Conservation (phyloP, 1,139 yeast species). For the Hanseniaspora sp. region DNA sequence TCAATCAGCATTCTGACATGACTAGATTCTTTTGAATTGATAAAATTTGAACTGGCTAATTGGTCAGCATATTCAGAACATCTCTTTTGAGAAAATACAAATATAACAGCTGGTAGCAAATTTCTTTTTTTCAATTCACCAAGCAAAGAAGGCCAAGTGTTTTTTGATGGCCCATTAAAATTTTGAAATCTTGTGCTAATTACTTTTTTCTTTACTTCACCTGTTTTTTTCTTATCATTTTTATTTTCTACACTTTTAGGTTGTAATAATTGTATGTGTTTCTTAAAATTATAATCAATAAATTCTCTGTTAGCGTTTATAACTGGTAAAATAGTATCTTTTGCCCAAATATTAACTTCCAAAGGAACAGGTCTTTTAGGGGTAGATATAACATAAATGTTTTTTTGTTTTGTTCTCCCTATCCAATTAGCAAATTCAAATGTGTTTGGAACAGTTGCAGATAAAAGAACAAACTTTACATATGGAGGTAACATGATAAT, state of each 20-base stretch:
- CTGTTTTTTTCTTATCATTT: not conserved
- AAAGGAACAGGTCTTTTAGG: constrained; percentile 93
- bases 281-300: constrained; percentile 49
- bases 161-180: constrained; percentile 65
- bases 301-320: constrained; percentile 66
- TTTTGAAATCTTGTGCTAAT: constrained; percentile 34
- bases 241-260: constrained; percentile 27
- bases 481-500: constrained; percentile 94
- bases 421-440: constrained; percentile 98
- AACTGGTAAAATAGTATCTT: constrained; percentile 53
- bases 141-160: constrained; percentile 68
- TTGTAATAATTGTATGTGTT: constrained; percentile 45
- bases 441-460: constrained; percentile 96
- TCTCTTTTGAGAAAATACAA: constrained; percentile 84
- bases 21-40: constrained; percentile 72
- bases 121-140: constrained; percentile 55
- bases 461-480: constrained; percentile 73
- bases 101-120: constrained; percentile 78
- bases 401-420: constrained; percentile 90
- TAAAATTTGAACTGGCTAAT: constrained; percentile 62
- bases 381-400: constrained; percentile 89
- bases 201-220: constrained; percentile 29
- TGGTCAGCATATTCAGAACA: constrained; percentile 89
- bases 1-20: constrained; percentile 90
- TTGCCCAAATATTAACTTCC: constrained; percentile 77